Evolutionary conservation across 306 rosid genomes (phyloP).

Genomic region (Vicia faba): DNA sequence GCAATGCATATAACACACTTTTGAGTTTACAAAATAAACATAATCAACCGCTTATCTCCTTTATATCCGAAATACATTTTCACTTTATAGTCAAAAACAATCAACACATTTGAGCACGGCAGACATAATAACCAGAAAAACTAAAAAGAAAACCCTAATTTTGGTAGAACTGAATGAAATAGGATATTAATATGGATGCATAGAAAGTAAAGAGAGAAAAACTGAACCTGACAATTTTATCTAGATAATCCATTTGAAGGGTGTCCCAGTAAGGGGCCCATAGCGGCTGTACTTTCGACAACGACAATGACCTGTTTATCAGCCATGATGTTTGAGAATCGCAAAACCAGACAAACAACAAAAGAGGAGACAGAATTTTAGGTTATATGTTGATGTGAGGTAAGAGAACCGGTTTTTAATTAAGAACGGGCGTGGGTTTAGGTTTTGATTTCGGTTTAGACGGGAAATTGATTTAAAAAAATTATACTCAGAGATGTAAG

Average conservation of each 20-base stretch:
- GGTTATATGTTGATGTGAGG: not conserved
- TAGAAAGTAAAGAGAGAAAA: not conserved
- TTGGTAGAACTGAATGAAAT: not conserved
- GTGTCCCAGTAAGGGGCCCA: conserved; percentile 82
- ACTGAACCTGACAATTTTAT: conserved; percentile 68
- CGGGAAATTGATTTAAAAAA: too few species aligned
- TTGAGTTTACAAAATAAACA: not conserved
- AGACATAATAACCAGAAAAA: too few species aligned
- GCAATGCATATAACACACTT: too few species aligned
- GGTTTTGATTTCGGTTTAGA: not conserved
- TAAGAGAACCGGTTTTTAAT: not conserved
- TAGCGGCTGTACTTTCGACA: conserved; percentile 83
- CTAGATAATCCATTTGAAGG: conserved; percentile 67
- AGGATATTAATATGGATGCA: not conserved
- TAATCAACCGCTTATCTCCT: too few species aligned
- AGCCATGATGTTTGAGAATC: conserved; percentile 47
- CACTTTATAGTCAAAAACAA: not conserved
- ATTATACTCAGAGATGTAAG: not conserved
- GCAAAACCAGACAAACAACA: not conserved
- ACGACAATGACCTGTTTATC: conserved; percentile 80
- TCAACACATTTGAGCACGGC: not conserved
- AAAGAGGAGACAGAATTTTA: not conserved
- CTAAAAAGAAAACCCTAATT: conserved; percentile 1
- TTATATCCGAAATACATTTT: too few species aligned
- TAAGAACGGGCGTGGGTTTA: not conserved